A percentile compares a stretch with the other conserved stretches of the same genome.
Evolutionary conservation across 495 filamentous ascomycete genomes (phyloP).

Genomic region (Xylaria venustula): DNA sequence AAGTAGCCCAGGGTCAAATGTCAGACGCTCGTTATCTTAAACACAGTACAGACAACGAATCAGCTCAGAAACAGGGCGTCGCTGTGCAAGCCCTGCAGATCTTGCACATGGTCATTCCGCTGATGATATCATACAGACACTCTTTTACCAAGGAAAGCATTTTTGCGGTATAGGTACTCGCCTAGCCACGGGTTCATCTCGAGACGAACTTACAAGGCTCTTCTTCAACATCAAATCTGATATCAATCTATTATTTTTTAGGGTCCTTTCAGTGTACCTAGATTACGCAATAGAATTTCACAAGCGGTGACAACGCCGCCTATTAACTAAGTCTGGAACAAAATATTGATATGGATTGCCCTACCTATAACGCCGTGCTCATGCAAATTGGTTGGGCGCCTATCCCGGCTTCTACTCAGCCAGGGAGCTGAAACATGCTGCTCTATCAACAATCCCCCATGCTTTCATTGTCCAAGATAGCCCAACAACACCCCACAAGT

Average conservation of each 20-base stretch:
- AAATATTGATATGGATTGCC: slow-evolving; percentile 16
- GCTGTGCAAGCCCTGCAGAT: too few relatives aligned
- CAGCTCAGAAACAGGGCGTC: too few relatives aligned
- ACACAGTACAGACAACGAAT: too few relatives aligned
- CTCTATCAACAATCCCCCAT: not conserved
- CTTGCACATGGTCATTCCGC: too few relatives aligned
- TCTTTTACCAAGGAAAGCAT: too few relatives aligned
- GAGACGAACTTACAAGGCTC: too few relatives aligned
- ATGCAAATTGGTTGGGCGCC: slow-evolving; percentile 28
- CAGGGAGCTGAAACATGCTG: slow-evolving; percentile 14
- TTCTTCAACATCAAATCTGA: not conserved
- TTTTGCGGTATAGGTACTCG: too few relatives aligned
- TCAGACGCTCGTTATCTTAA: too few relatives aligned
- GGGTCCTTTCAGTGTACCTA: too few relatives aligned
- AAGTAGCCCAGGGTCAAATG: too few relatives aligned
- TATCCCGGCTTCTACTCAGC: slow-evolving; percentile 14
- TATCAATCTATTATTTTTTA: not conserved
- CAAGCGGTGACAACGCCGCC: not conserved
- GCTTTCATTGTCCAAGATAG: slow-evolving; percentile 9
- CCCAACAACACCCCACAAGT: not conserved
- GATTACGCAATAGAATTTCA: not conserved
- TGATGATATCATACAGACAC: too few relatives aligned
- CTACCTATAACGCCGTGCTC: slow-evolving; percentile 34
- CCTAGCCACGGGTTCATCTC: too few relatives aligned
- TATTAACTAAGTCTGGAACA: slow-evolving; percentile 12